Conservation (phyloP, 805 yeast species). For the Kuraishia borneana region DNA sequence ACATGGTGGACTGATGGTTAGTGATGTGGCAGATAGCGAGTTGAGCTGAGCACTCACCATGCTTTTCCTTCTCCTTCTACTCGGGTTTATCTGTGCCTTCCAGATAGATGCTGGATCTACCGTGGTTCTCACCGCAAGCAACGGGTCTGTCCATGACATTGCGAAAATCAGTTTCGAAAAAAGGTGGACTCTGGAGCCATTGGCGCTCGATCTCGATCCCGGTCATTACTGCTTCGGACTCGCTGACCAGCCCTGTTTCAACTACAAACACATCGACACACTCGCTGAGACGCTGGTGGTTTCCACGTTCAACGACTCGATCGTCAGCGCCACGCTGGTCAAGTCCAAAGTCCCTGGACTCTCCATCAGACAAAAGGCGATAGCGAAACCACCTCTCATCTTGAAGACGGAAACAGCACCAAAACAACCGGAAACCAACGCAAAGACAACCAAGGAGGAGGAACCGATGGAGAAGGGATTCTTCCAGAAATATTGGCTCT, state of each 20-base stretch:
- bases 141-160: too few relatives aligned
- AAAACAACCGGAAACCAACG: not conserved
- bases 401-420: not conserved
- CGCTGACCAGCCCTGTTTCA: not conserved
- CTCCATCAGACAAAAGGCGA: not conserved
- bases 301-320: not conserved
- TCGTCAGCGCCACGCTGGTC: not conserved
- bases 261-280: not conserved
- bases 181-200: too few relatives aligned
- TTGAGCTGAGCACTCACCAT: too few relatives aligned
- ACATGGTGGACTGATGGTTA: too few relatives aligned
- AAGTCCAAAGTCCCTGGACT: not conserved
- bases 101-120: too few relatives aligned
- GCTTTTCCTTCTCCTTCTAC: too few relatives aligned
- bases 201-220: not conserved
- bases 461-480: conserved; percentile 25
- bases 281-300: not conserved
- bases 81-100: too few relatives aligned
- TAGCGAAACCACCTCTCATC: not conserved
- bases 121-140: too few relatives aligned
- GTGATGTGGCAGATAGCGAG: too few relatives aligned
- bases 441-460: not conserved
- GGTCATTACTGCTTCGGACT: not conserved
- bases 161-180: too few relatives aligned
- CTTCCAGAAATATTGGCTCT: conserved; percentile 54